Evolutionary conservation across 2,329 filamentous ascomycete species (phyloP).

Genomic region (Arthroderma uncinatum): DNA sequence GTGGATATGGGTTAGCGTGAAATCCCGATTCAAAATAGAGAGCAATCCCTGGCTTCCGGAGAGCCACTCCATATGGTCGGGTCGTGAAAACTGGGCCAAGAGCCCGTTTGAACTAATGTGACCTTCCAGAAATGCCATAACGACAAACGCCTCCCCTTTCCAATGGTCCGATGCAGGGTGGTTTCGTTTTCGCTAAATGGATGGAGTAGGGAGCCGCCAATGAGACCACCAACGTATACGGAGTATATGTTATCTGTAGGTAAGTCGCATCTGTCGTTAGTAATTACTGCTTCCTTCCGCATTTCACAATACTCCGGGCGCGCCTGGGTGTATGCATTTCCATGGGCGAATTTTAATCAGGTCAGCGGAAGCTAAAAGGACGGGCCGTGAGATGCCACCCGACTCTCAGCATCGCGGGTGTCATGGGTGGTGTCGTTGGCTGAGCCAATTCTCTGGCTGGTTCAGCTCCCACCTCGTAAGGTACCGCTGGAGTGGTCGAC

Average conservation of each 20-base stretch:
- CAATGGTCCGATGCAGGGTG: not conserved
- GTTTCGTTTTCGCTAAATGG: conserved; percentile 3
- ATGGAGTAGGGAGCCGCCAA: not conserved
- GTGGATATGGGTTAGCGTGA: not conserved
- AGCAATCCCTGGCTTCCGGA: not conserved
- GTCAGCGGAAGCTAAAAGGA: not conserved
- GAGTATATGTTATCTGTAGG: not conserved
- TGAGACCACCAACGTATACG: not conserved
- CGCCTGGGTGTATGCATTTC: not conserved
- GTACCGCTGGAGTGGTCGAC: conserved; percentile 1
- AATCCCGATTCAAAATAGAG: not conserved
- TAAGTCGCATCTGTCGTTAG: not conserved
- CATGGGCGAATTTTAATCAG: not conserved
- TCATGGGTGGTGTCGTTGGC: not conserved
- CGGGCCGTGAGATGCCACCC: not conserved
- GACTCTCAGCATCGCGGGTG: not conserved
- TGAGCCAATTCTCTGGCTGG: not conserved
- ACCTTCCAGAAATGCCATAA: conserved; percentile 4
- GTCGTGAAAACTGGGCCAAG: conserved; percentile 1
- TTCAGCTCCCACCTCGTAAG: not conserved
- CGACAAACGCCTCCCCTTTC: not conserved
- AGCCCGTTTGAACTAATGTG: conserved; percentile 3
- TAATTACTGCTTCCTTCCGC: not conserved
- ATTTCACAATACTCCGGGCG: not conserved
- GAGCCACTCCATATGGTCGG: not conserved